phyloP scores from a whole-genome alignment of 768 basidiomycete genomes.

The Psilocybe cubensis region DNA sequence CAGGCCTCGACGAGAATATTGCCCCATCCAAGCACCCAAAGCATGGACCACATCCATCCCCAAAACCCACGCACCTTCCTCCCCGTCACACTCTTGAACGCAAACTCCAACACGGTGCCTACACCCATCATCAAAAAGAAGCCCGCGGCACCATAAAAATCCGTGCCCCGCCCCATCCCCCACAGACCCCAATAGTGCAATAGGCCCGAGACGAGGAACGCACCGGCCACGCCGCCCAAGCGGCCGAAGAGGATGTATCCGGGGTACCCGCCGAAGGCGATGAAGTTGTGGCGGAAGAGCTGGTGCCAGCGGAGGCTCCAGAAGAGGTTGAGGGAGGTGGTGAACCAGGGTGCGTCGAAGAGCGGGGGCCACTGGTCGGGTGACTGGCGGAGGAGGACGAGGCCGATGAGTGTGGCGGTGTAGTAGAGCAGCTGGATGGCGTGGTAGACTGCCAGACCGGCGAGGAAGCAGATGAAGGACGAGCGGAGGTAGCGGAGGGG shows the following conservation, averaged over 20 bases:
- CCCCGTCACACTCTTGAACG: constrained; percentile 42
- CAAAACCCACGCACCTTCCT: constrained; percentile 3
- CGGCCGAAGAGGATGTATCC: constrained; percentile 48
- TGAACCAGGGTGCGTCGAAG: constrained; percentile 58
- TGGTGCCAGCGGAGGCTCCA: constrained; percentile 77
- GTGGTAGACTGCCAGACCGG: constrained; percentile 48
- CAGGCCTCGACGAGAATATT: constrained; percentile 54
- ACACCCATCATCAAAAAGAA: constrained; percentile 64
- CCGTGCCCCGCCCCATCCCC: constrained; percentile 58
- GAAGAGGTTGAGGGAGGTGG: constrained; percentile 62
- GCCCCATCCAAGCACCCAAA: constrained; percentile 53
- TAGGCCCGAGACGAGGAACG: constrained; percentile 22
- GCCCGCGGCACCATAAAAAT: constrained; percentile 43
- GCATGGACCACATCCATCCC: constrained; percentile 42
- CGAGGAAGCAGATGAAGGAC: constrained; percentile 41
- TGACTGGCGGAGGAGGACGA: constrained; percentile 49
- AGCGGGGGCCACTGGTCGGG: constrained; percentile 65
- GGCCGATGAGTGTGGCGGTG: constrained; percentile 43
- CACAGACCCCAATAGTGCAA: constrained; percentile 62
- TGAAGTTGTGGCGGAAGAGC: constrained; percentile 59
- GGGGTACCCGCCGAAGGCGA: constrained; percentile 52
- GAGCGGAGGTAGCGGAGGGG: constrained; percentile 46
- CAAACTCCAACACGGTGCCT: constrained; percentile 51
- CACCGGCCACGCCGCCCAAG: constrained; percentile 31
- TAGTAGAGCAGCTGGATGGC: constrained; percentile 48